Evolutionary conservation across 441 rosid genomes (phyloP).

Genomic region (Sinapis alba): DNA sequence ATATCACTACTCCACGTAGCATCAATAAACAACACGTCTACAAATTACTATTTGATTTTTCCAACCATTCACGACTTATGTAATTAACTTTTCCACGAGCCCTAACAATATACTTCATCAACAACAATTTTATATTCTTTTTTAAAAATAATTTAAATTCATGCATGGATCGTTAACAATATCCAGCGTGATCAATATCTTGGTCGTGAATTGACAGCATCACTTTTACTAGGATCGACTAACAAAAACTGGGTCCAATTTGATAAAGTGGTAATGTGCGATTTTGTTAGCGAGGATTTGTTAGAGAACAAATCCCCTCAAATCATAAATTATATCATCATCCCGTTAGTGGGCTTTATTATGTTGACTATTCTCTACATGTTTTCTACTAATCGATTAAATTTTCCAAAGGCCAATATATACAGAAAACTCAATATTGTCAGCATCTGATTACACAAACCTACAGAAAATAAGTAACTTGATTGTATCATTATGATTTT

Average conservation of each 20-base stretch:
- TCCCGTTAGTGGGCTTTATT: neutral
- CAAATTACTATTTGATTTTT: neutral
- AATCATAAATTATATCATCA: neutral
- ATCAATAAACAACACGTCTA: neutral
- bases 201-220: neutral
- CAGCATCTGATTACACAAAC: slow-evolving; percentile 7
- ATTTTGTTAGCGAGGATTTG: neutral
- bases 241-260: neutral
- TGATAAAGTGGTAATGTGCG: neutral
- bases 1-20: neutral
- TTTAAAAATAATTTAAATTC: too few species aligned
- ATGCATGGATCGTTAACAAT: neutral
- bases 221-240: neutral
- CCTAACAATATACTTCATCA: neutral
- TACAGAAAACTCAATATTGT: neutral
- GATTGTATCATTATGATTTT: neutral
- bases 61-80: neutral
- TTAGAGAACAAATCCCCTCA: neutral
- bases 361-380: slow-evolving; percentile 1
- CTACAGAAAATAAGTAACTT: neutral
- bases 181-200: slow-evolving; percentile 9
- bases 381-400: neutral
- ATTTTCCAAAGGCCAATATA: neutral
- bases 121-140: neutral
- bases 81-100: slow-evolving; percentile 21